Evolutionary conservation across 139 green algal genomes (phyloP).

Genomic region (Limnomonas spitsbergensis): DNA sequence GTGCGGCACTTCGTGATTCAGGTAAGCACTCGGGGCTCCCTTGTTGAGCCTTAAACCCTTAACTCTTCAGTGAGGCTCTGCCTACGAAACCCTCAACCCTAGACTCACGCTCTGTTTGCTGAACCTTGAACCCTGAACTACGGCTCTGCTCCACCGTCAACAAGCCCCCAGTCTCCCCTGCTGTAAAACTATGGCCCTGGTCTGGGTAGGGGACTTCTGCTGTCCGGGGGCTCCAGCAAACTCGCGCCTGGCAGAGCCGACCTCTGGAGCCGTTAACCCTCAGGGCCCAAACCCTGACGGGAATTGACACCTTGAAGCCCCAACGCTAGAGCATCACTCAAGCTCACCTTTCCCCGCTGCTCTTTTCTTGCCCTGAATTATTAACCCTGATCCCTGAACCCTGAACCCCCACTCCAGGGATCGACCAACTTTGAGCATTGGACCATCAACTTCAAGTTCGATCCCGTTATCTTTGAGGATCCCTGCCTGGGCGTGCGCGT

Average conservation of each 20-base stretch:
- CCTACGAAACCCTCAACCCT: neutral
- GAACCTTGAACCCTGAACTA: neutral
- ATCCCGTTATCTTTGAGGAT: slow-evolving; percentile 93
- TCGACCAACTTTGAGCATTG: slow-evolving; percentile 66
- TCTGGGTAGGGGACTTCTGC: too few relatives aligned
- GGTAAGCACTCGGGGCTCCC: neutral
- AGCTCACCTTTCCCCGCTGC: neutral
- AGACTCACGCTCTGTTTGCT: neutral
- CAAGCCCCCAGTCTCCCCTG: too few relatives aligned
- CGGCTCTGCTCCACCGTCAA: too few relatives aligned
- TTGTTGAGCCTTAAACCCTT: too few relatives aligned
- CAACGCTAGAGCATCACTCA: neutral
- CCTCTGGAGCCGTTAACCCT: too few relatives aligned
- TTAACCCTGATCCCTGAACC: neutral
- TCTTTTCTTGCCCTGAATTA: neutral
- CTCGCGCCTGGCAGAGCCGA: neutral
- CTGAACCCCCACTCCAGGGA: slow-evolving; percentile 42
- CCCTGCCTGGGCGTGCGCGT: slow-evolving; percentile 63
- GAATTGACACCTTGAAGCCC: neutral
- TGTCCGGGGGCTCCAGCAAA: too few relatives aligned
- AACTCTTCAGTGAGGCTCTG: neutral
- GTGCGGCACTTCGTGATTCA: slow-evolving; percentile 81
- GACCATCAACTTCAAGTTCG: slow-evolving; percentile 85
- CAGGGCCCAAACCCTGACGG: too few relatives aligned
- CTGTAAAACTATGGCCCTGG: too few relatives aligned